Base-by-base conservation (phyloP, 2,329 filamentous ascomycete genomes). In the Epichloe gansuensis region DNA sequence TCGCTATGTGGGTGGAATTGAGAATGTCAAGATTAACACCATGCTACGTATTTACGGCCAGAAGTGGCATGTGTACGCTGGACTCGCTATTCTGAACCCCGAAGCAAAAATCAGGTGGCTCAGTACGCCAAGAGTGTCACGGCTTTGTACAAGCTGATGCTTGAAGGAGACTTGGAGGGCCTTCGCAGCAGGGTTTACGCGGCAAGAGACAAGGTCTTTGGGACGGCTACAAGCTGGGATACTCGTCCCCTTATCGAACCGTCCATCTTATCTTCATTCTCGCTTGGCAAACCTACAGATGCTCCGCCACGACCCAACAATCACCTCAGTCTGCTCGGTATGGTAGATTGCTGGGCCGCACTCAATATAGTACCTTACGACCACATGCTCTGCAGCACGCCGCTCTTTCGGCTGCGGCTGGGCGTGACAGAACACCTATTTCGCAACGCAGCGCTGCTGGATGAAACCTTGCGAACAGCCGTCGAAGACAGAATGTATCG, bases 1-100 rank as follows among this genome's bases (percentile, higher is more conserved):
- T n/a, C 89, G 93, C 57, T 98, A 97, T 69, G 82, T 96, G 4
- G 93, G 93, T 54, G 94, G 93, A 50, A 95, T 98, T 63, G 93
- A 98, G 70, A 98, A 98, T 68, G 91, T 97, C 62, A 98, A 98
- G 73, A 95, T 97, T 74, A 98, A 98, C 72, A 83, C 97, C 60
- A 97, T 90, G 60, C 75, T 98, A 59, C 90, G 93, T 61, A 97
- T 98, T 72, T 98, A 97, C 73, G 85, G 86, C 55, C 95, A 96
- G 69, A 98, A 97, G 70, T 98, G 94, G 94, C 94, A 98, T 73
- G 93, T 98, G 54, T 98, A 98, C 68, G 93, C 93, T 21, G 93
- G 93, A 0, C 83, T 98, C 8, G 93, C 94, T 11, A 98, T 98
- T 64, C 79, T 98, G 54, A 98, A 98, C 67, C 93, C 93, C 0